Conservation (phyloP, 2,329 filamentous ascomycete species). For the Rhynchosporium graminicola region DNA sequence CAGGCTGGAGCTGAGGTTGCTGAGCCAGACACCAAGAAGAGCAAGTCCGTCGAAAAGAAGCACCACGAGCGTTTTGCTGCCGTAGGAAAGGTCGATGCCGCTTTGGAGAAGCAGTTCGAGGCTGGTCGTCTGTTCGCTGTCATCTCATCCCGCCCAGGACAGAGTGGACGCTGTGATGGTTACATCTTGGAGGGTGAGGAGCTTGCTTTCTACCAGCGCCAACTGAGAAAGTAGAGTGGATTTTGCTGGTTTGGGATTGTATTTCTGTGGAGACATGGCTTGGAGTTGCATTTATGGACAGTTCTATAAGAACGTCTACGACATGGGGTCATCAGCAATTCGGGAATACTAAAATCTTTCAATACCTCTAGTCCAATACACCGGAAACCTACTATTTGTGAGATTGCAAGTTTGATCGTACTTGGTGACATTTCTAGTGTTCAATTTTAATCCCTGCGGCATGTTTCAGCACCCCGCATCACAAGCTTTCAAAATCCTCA, state of each 20-base stretch:
- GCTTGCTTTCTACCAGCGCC: slow-evolving; percentile 99
- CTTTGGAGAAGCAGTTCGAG: slow-evolving; percentile 99
- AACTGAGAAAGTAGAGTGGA: slow-evolving; percentile 88
- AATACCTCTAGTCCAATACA: not conserved
- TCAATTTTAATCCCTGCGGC: slow-evolving; percentile 7
- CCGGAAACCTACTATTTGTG: not conserved
- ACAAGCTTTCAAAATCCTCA: slow-evolving; percentile 17
- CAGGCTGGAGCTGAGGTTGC: slow-evolving; percentile 55
- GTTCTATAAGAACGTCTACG: slow-evolving; percentile 31
- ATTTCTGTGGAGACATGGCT: slow-evolving; percentile 39
- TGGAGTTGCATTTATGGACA: slow-evolving; percentile 38
- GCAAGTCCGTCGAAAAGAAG: slow-evolving; percentile 95
- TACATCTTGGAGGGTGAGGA: slow-evolving; percentile 99
- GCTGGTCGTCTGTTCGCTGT: slow-evolving; percentile 96
- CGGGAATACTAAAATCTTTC: slow-evolving; percentile 33
- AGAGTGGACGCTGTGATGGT: slow-evolving; percentile 94
- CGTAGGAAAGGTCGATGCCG: slow-evolving; percentile 86
- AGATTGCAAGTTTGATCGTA: not conserved
- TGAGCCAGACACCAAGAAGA: slow-evolving; percentile 76
- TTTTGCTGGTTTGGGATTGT: slow-evolving; percentile 35
- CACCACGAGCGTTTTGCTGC: slow-evolving; percentile 82
- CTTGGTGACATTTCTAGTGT: not conserved
- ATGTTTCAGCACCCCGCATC: slow-evolving; percentile 28
- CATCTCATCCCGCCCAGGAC: slow-evolving; percentile 87
- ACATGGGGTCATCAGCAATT: slow-evolving; percentile 34